phyloP scores from a whole-genome alignment of 139 green algal genomes.

The Coelastrella sp. region DNA sequence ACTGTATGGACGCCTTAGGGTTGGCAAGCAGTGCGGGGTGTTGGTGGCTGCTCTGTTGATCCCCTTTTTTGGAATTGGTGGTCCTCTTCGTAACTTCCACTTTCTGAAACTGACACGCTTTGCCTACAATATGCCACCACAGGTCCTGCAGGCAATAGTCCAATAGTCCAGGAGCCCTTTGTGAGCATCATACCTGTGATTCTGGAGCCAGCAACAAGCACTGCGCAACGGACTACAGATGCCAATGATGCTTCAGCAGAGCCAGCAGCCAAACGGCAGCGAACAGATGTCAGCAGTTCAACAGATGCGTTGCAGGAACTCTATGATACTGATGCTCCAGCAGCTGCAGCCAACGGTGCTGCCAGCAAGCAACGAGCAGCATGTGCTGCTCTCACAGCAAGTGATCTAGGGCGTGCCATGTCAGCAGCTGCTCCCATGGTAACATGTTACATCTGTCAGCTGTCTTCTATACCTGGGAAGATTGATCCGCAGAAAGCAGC shows the following conservation, averaged over 20 bases:
- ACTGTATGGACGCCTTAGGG: too few species aligned
- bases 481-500: conserved; percentile 86
- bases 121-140: neutral
- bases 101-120: neutral
- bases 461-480: conserved; percentile 86
- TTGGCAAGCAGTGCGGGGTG: too few species aligned
- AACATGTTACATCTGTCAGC: conserved; percentile 76
- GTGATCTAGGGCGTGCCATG: neutral
- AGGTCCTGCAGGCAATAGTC: neutral
- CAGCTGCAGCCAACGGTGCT: neutral
- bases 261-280: neutral
- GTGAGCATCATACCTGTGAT: conserved; percentile 7
- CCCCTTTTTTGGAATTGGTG: too few species aligned
- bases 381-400: neutral
- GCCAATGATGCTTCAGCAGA: neutral
- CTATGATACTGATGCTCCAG: conserved; percentile 5
- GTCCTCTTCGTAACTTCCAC: too few species aligned
- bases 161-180: neutral
- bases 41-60: too few species aligned
- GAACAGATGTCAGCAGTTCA: neutral
- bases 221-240: neutral
- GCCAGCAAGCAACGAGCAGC: conserved; percentile 14
- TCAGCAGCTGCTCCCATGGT: neutral
- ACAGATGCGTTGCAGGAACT: neutral
- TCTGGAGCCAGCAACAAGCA: neutral